phyloP scores from a whole-genome alignment of 2,329 filamentous ascomycete species.

The Gnomoniopsis sp. region DNA sequence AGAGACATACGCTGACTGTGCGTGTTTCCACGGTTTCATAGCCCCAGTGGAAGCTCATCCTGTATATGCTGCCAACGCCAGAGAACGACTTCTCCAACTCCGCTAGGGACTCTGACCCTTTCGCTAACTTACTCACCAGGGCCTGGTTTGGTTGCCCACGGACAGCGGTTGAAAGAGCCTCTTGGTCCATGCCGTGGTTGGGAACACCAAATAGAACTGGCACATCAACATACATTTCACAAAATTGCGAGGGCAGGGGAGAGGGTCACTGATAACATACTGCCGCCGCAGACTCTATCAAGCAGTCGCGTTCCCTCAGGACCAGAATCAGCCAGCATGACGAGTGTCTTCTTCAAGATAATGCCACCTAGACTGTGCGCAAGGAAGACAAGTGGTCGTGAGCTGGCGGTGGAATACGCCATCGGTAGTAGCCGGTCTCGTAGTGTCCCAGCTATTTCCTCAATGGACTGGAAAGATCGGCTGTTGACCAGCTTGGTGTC shows the following conservation, averaged over 20 bases:
- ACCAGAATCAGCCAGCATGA: conserved; percentile 15
- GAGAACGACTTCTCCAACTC: conserved; percentile 19
- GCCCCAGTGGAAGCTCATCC: conserved; percentile 19
- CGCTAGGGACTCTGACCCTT: conserved; percentile 1
- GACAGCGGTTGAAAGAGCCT: conserved; percentile 20
- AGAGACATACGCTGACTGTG: conserved; percentile 19
- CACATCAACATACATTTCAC: neutral
- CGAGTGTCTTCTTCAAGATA: conserved; percentile 23
- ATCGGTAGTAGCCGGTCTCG: conserved; percentile 18
- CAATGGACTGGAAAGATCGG: conserved; percentile 23
- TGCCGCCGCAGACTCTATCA: conserved; percentile 15
- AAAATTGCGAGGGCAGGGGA: too few relatives aligned
- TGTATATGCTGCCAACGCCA: conserved; percentile 5
- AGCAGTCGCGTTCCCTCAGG: conserved; percentile 6
- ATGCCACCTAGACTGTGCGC: conserved; percentile 28
- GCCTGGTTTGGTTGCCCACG: conserved; percentile 19
- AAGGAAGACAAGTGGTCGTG: conserved; percentile 24
- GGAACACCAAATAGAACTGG: conserved; percentile 24
- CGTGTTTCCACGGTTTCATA: conserved; percentile 24
- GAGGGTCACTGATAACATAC: too few relatives aligned
- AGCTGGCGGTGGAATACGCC: conserved; percentile 16
- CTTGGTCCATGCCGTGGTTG: conserved; percentile 21
- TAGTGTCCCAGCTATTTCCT: conserved; percentile 21
- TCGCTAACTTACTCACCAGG: conserved; percentile 18
- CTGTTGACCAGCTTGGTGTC: conserved; percentile 22